Evolutionary conservation across 1,139 yeast species (phyloP).

Genomic region (Kodamaea derodonti): DNA sequence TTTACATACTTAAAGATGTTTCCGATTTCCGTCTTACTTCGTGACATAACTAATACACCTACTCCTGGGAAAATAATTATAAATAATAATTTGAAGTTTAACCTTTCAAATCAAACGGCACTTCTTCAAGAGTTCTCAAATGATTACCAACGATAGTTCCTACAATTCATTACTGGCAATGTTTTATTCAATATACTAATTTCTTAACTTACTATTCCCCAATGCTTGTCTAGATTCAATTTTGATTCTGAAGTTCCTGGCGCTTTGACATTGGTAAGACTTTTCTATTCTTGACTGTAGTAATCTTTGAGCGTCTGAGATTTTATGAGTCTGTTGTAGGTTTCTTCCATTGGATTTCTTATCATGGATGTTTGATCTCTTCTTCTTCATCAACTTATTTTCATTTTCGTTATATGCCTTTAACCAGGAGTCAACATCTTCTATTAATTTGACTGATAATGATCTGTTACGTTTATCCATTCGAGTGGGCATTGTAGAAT

Average conservation of each 20-base stretch:
- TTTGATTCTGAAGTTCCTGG: neutral
- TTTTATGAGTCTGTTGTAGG: neutral
- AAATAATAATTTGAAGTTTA: no score
- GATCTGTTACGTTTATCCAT: neutral
- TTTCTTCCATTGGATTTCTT: neutral
- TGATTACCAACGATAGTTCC: no score
- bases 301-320: neutral
- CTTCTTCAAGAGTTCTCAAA: no score
- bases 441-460: neutral
- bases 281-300: neutral
- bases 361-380: neutral
- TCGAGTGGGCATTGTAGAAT: neutral
- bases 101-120: no score
- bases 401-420: neutral
- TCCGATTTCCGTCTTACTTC: no score
- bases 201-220: neutral
- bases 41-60: no score
- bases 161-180: no score
- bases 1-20: no score
- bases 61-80: no score
- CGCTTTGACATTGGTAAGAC: neutral
- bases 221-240: neutral
- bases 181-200: no score
- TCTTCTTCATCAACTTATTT: neutral
- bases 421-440: neutral